Base-by-base conservation (phyloP, 1,284 basidiomycete species). In the Ganoderma lingzhi region DNA sequence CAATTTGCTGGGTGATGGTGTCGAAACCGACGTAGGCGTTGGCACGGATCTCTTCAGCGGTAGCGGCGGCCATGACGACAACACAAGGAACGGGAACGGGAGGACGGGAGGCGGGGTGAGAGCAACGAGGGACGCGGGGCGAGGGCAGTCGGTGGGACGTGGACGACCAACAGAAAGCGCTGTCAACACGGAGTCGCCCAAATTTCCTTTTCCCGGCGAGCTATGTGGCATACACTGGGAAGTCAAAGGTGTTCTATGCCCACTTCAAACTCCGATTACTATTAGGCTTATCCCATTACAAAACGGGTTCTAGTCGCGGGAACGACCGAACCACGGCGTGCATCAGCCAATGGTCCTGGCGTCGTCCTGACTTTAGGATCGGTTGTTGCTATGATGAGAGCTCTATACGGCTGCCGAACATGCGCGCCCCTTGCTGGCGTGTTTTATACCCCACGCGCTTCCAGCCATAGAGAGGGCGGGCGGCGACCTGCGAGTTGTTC, bases 1-100 rank as follows among this genome's bases (percentile, higher is more conserved):
- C 97, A 79, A 99, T 98, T 84, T 99, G 97, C 80, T 93, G 90
- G 66, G 97, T 98, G 84, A 99, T 97, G 75, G 93, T 93, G 87
- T 97, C 95, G 84, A 97, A 97, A 81, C 95, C 96, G 82, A 97
- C 95, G 81, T 97, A 96, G 64, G 93, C 91, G 71, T 93, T 86
- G 62, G 95, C 95, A 75, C 91, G 90, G 75, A 96, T 95, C 85
- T 96, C 95, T 79, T 95, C 92, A 70, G 79, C 79, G 55, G 80
- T 74, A 70, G 82, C 70, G 10, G 48, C 30, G 14, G 87, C 81
- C 85, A 87, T 88, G 70, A 73, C 69, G 72, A 39, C 30, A 19
- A n/a, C 37, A 61, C 35, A 63, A 68, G 59, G 58, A 65, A 63
- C 62, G 61, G 32, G 58, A 63, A 58, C 63, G 45, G 39, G 63